Conservation (phyloP, 2,329 filamentous ascomycete genomes). For the Verticillium nubilum region DNA sequence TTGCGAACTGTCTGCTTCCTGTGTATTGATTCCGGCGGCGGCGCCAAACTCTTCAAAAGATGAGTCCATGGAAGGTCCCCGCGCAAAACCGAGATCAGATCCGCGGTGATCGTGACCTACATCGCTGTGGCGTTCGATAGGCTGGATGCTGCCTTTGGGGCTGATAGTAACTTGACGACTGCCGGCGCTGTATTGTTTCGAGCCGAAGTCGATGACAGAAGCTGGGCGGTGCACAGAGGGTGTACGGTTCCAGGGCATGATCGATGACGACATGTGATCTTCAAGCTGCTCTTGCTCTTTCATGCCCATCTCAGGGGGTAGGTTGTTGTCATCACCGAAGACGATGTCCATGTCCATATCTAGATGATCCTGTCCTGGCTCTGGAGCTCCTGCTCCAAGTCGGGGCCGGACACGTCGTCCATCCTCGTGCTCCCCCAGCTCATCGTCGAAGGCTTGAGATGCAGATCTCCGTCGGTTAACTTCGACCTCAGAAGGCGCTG, state of each 20-base stretch:
- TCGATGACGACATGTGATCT: constrained; percentile 54
- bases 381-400: constrained; percentile 16
- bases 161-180: constrained; percentile 25
- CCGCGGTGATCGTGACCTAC: constrained; percentile 17
- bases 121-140: constrained; percentile 44
- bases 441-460: constrained; percentile 36
- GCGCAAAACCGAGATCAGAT: constrained; percentile 23
- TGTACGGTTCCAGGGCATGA: constrained; percentile 47
- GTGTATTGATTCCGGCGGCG: constrained; percentile 12
- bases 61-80: constrained; percentile 22
- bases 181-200: not conserved
- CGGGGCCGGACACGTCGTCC: constrained; percentile 32
- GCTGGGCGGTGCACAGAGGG: constrained; percentile 9
- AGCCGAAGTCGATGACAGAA: constrained; percentile 3
- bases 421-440: constrained; percentile 15
- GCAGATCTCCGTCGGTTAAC: constrained; percentile 34
- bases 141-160: constrained; percentile 29
- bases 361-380: not conserved
- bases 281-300: constrained; percentile 60
- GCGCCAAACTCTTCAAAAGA: constrained; percentile 20
- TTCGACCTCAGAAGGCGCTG: constrained; percentile 1
- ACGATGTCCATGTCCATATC: constrained; percentile 22
- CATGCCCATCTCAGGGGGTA: constrained; percentile 61
- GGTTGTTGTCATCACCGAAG: constrained; percentile 31
- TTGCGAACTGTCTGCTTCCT: constrained; percentile 21